Evolutionary conservation across 2,329 filamentous ascomycete species (phyloP), one percentile per base, ranked within the genome.

Genomic region (Fusarium chlamydosporum): DNA sequence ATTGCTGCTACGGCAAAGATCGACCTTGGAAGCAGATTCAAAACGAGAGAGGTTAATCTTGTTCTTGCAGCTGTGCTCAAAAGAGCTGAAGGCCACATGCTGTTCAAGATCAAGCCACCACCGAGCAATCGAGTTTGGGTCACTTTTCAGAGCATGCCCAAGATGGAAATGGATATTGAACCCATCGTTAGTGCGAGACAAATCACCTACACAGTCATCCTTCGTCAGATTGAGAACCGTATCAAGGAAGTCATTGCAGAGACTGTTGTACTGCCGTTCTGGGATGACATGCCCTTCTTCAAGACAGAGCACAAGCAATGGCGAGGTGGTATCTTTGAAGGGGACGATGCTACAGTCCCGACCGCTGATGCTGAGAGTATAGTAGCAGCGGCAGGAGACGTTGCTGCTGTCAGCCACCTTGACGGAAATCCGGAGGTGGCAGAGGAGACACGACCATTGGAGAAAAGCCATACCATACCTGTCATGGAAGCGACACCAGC

Each of bases 71-170:
- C 94, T 5, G 91, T 96, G 1, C 79, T 97, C 58, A 94, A 92
- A 76, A 92, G 90, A 72, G 82, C 98, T 2, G 92, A 96, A 73
- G 96, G 96, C 0, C 95, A 97, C 73, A 80, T 92, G 45, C 81
- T 97, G 31, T 85, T 97, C 74, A 92, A 93, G 74, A 90, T 98
- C 78, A 99, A 99, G 78, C 93, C 96, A 8, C 93, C 95, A 16
- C 96, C 96, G 1, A 97, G 94, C 79, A 99, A 99, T 77, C 89
- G 96, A 40, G 79, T 97, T n/a, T 99, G 96, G 96, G 88, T 98
- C 71, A 91, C 94, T 1, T 99, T 99, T 76, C 92, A 96, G 76
- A 89, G 89, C n/a, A 92, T 94, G 85, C 96, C 96, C 18, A 94
- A 95, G 76, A 91, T 99, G 82, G 94, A 97, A 65, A 90, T 97